A percentile compares a stretch with the other conserved stretches of the same genome.
Conservation (phyloP, 2,329 filamentous ascomycete species). For the Trichocomaceae sp. region DNA sequence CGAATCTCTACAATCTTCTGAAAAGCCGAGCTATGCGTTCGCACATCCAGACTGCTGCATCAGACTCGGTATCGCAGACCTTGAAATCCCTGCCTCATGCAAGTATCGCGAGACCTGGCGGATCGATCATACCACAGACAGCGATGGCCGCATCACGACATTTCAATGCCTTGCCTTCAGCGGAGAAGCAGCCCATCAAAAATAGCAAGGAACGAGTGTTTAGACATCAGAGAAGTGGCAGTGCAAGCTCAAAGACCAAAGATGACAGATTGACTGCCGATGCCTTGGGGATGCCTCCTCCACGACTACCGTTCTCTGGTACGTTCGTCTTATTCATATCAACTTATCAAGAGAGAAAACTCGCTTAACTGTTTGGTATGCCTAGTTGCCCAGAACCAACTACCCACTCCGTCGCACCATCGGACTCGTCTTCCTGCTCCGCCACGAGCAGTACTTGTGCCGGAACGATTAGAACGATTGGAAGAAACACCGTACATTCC, state of each 20-base stretch:
- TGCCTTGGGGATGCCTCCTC: conserved; percentile 26
- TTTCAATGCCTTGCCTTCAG: conserved; percentile 13
- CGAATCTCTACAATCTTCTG: conserved; percentile 53
- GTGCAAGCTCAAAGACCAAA: conserved; percentile 28
- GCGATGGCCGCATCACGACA: conserved; percentile 17
- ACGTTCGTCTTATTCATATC: neutral
- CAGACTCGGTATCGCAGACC: conserved; percentile 45
- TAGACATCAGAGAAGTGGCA: conserved; percentile 35
- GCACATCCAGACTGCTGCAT: conserved; percentile 50
- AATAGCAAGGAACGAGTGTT: conserved; percentile 33
- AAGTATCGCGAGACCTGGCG: conserved; percentile 12
- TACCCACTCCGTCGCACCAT: conserved; percentile 14
- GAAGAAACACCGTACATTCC: neutral
- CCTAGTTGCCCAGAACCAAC: conserved; percentile 1
- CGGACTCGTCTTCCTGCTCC: conserved; percentile 14
- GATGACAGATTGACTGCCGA: conserved; percentile 18
- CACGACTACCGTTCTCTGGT: conserved; percentile 18
- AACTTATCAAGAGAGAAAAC: neutral
- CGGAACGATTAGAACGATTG: neutral
- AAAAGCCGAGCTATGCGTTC: conserved; percentile 51
- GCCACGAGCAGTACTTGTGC: conserved; percentile 1
- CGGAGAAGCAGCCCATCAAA: conserved; percentile 16
- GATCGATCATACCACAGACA: conserved; percentile 21
- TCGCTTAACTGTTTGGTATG: neutral
- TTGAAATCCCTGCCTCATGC: conserved; percentile 31